These are phyloP conservation scores for Phialophora macrospora DNA, from an alignment of 2,329 filamentous ascomycete species.

Conservation along the genomic window DNA sequence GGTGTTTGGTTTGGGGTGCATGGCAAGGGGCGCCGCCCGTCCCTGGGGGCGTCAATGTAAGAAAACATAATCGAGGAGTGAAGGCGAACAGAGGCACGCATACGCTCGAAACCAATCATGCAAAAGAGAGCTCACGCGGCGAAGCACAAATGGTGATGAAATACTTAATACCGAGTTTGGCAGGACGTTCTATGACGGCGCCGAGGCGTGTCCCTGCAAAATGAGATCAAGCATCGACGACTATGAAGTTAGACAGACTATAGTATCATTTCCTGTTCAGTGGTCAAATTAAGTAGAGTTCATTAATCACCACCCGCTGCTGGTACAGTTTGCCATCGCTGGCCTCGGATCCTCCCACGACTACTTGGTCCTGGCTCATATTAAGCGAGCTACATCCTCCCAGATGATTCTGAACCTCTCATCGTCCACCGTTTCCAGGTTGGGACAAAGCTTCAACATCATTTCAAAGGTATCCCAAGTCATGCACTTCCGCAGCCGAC, in stretches of 20 bases:
- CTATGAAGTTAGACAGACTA: neutral
- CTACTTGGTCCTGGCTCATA: neutral
- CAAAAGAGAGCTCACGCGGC: neutral
- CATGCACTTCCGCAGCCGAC: constrained; percentile 8
- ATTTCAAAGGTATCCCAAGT: constrained; percentile 8
- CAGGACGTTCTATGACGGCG: neutral
- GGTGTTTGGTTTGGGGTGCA: neutral
- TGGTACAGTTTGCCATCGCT: neutral
- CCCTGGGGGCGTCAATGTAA: neutral
- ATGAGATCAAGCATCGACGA: neutral
- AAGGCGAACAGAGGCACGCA: neutral
- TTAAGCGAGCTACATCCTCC: constrained; percentile 1
- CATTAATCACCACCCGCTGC: neutral
- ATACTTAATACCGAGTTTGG: neutral
- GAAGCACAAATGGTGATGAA: neutral
- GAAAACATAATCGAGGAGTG: neutral
- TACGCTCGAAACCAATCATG: neutral
- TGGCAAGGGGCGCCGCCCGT: neutral
- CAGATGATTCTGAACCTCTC: constrained; percentile 16
- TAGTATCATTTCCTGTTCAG: neutral
- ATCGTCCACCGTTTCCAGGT: constrained; percentile 4
- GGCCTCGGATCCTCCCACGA: neutral
- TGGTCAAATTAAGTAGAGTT: neutral
- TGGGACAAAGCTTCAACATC: constrained; percentile 6
- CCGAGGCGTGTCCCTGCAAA: neutral